A percentile compares a stretch with the other conserved stretches of the same genome.
Evolutionary conservation across 345 rosid genomes (phyloP).

Genomic region (Pelargonium nanum): DNA sequence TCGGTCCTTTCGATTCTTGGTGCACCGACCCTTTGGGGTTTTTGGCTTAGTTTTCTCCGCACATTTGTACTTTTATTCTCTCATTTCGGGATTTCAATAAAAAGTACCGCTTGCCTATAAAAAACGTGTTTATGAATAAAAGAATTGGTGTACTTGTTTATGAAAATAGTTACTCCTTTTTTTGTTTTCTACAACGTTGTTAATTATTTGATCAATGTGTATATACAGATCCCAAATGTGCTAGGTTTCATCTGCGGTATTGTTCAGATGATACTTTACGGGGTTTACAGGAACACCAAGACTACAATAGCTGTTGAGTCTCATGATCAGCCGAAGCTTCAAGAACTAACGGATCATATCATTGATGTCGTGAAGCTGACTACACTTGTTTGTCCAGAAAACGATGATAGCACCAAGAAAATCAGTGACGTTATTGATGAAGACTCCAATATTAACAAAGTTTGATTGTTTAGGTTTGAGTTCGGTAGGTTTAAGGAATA

Average conservation of each 20-base stretch:
- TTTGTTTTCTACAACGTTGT: no score
- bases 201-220: neutral
- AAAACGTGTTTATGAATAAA: no score
- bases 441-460: neutral
- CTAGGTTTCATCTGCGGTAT: conserved; percentile 68
- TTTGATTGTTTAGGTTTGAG: neutral
- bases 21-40: no score
- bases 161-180: no score
- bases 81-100: no score
- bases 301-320: conserved; percentile 13
- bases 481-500: neutral
- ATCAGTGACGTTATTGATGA: neutral
- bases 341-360: conserved; percentile 39
- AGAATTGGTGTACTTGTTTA: no score
- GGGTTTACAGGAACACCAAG: conserved; percentile 49
- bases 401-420: neutral
- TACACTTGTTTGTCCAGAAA: neutral
- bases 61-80: no score
- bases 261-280: conserved; percentile 64
- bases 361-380: conserved; percentile 9
- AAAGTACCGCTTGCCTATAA: no score
- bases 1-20: no score
- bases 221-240: conserved; percentile 59
- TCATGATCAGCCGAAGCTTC: conserved; percentile 31
- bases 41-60: no score